phyloP scores from a whole-genome alignment of 164 flowering plant species.

The Hamamelis virginiana region DNA sequence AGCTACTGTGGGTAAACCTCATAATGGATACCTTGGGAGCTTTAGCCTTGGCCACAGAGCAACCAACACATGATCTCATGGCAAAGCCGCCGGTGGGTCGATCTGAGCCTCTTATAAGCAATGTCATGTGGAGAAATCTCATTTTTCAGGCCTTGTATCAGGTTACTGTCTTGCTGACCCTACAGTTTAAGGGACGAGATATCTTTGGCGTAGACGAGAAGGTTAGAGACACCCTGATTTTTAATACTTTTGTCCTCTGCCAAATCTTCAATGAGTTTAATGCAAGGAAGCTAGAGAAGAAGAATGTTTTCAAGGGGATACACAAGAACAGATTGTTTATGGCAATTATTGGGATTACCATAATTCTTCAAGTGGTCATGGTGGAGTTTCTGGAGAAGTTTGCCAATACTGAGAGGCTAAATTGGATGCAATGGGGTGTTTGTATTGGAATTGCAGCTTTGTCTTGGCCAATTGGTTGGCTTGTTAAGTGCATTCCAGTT shows the following conservation, averaged over 20 bases:
- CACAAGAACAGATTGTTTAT: slow-evolving; percentile 30
- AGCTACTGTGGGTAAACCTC: slow-evolving; percentile 47
- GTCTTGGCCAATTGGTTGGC: slow-evolving; percentile 33
- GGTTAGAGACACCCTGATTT: slow-evolving; percentile 30
- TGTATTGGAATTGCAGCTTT: slow-evolving; percentile 28
- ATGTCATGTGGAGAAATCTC: slow-evolving; percentile 43
- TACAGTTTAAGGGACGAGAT: slow-evolving; percentile 32
- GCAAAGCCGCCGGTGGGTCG: slow-evolving; percentile 28
- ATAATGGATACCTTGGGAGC: slow-evolving; percentile 48
- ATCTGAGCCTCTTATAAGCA: slow-evolving; percentile 34
- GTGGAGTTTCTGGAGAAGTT: slow-evolving; percentile 32
- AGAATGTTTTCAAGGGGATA: slow-evolving; percentile 35
- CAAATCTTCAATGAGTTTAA: slow-evolving; percentile 43
- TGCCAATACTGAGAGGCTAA: slow-evolving; percentile 29
- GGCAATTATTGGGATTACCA: slow-evolving; percentile 25
- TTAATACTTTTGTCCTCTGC: slow-evolving; percentile 44
- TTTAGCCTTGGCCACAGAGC: slow-evolving; percentile 35
- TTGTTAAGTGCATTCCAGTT: slow-evolving; percentile 31
- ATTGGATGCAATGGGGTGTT: slow-evolving; percentile 28
- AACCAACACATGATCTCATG: slow-evolving; percentile 36
- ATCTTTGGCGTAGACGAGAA: slow-evolving; percentile 22
- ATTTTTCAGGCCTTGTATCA: slow-evolving; percentile 38
- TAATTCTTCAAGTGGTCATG: slow-evolving; percentile 34
- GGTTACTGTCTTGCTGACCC: slow-evolving; percentile 23
- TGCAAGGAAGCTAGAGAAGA: slow-evolving; percentile 36